Percentiles rank a stretch among this genome's conserved stretches.
Conservation (phyloP, 2,329 filamentous ascomycete genomes). For the Colletotrichum sp. region DNA sequence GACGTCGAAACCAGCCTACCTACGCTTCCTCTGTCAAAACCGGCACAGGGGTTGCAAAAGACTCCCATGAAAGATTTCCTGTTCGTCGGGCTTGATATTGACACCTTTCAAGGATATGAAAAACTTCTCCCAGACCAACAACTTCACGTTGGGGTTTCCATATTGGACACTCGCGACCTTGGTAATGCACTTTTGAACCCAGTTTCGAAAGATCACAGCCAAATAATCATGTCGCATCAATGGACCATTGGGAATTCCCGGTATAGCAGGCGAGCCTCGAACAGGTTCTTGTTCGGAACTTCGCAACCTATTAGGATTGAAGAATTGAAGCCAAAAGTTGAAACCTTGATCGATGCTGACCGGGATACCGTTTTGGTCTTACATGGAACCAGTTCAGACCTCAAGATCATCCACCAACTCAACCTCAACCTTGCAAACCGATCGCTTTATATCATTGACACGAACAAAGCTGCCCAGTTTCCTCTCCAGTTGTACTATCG, state of each 20-base stretch:
- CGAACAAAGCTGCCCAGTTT: constrained; percentile 28
- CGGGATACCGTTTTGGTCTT: constrained; percentile 2
- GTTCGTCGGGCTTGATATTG: constrained; percentile 17
- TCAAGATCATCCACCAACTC: constrained; percentile 12
- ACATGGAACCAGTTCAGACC: neutral
- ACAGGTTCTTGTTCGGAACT: constrained; percentile 4
- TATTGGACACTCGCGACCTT: constrained; percentile 8
- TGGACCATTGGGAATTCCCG: neutral
- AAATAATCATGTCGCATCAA: constrained; percentile 10
- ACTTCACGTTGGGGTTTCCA: constrained; percentile 6
- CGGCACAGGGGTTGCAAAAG: neutral
- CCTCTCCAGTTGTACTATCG: constrained; percentile 27
- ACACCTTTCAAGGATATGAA: constrained; percentile 19
- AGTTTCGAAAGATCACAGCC: neutral
- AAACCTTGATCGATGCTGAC: neutral
- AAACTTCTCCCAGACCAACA: constrained; percentile 6
- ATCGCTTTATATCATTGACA: constrained; percentile 27
- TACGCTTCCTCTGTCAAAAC: neutral
- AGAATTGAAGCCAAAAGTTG: neutral
- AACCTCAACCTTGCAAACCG: neutral
- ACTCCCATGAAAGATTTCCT: constrained; percentile 12
- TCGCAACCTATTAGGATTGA: constrained; percentile 10
- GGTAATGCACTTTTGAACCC: neutral
- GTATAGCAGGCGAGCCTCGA: constrained; percentile 17
- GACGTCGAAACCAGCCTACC: neutral